phyloP scores from a whole-genome alignment of 495 filamentous ascomycete species.

The Aspergillus campestris region DNA sequence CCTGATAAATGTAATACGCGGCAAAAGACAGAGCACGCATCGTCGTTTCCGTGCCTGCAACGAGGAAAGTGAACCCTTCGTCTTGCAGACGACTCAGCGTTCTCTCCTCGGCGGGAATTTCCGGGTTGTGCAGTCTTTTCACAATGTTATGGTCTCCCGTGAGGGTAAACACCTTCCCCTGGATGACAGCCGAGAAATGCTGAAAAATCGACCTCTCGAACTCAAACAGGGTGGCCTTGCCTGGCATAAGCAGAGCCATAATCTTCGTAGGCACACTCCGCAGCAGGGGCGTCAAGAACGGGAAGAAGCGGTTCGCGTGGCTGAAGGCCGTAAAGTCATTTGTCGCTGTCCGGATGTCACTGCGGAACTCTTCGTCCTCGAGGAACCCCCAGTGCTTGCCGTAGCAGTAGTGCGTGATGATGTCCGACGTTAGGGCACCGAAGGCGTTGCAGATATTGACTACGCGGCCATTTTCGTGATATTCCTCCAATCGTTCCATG shows the following conservation, averaged over 20 bases:
- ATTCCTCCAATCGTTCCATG: slow-evolving; percentile 23
- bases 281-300: slow-evolving; percentile 13
- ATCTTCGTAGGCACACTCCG: slow-evolving; percentile 9
- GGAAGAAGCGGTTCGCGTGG: slow-evolving; percentile 22
- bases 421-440: slow-evolving; percentile 30
- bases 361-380: slow-evolving; percentile 13
- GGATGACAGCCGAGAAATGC: slow-evolving; percentile 4
- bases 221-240: slow-evolving; percentile 10
- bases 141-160: slow-evolving; percentile 5
- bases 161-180: not conserved
- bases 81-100: slow-evolving; percentile 24
- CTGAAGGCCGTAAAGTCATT: slow-evolving; percentile 15
- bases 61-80: slow-evolving; percentile 26
- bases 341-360: slow-evolving; percentile 13
- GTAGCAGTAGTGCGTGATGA: slow-evolving; percentile 37
- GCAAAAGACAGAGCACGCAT: slow-evolving; percentile 11
- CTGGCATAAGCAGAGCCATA: slow-evolving; percentile 14
- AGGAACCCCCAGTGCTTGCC: slow-evolving; percentile 29
- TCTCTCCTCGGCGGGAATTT: slow-evolving; percentile 11
- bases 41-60: slow-evolving; percentile 37
- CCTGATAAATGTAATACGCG: slow-evolving; percentile 11
- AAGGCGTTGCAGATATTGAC: slow-evolving; percentile 30
- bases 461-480: slow-evolving; percentile 8
- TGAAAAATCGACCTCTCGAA: too few relatives aligned
- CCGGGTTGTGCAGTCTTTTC: slow-evolving; percentile 11